Evolutionary conservation across 306 rosid species (phyloP).

Genomic region (Quercus parvula): DNA sequence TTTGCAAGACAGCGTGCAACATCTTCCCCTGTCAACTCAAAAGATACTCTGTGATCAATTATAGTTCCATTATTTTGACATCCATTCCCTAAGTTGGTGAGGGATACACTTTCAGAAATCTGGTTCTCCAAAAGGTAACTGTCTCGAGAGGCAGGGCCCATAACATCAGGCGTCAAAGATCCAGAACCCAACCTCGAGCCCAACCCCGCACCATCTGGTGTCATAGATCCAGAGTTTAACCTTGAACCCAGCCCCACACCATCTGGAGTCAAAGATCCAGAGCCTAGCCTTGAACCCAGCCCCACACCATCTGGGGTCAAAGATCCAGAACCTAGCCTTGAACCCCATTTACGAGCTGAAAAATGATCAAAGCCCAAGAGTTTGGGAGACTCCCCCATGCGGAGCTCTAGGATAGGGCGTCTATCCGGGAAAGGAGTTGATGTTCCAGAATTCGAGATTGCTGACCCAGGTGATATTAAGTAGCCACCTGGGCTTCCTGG

Average conservation of each 20-base stretch:
- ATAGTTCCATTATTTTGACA: constrained; percentile 40
- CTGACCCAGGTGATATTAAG: constrained; percentile 95
- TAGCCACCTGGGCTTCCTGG: constrained; percentile 92
- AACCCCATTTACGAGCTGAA: constrained; percentile 69
- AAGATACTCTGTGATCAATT: constrained; percentile 83
- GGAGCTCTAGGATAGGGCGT: constrained; percentile 64
- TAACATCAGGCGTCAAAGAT: constrained; percentile 56
- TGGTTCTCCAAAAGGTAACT: constrained; percentile 38
- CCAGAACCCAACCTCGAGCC: constrained; percentile 67
- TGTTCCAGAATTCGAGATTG: constrained; percentile 84
- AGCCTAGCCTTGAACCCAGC: constrained; percentile 75
- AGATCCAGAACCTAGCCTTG: constrained; percentile 88
- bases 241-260: constrained; percentile 68
- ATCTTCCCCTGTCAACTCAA: constrained; percentile 92
- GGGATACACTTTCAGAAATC: constrained; percentile 49
- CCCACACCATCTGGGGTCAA: constrained; percentile 80
- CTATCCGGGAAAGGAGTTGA: constrained; percentile 88
- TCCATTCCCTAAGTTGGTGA: constrained; percentile 53
- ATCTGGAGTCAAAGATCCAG: constrained; percentile 87
- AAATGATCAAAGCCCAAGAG: constrained; percentile 76
- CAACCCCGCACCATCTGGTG: constrained; percentile 78
- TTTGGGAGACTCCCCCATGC: constrained; percentile 72
- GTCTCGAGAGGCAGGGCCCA: constrained; percentile 46
- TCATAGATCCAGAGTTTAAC: constrained; percentile 78
- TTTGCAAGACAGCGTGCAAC: constrained; percentile 88